Conservation (phyloP, 2,329 filamentous ascomycete species). For the Cercospora nicotianae region DNA sequence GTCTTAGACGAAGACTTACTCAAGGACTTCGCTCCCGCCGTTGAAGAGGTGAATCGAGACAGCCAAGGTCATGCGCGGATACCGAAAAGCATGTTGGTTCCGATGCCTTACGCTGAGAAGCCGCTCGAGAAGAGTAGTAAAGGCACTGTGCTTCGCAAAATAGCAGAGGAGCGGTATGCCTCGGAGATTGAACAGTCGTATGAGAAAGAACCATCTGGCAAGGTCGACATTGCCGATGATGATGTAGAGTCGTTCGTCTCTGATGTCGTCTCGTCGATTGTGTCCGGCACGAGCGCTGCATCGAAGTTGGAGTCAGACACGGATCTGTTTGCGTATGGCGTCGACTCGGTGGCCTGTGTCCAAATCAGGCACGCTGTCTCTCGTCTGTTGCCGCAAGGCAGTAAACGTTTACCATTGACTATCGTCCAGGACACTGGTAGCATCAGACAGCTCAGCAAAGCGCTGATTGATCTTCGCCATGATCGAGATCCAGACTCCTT, state of each 20-base stretch:
- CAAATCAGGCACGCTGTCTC: constrained; percentile 49
- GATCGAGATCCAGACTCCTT: constrained; percentile 34
- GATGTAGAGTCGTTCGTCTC: constrained; percentile 39
- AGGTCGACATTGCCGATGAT: constrained; percentile 35
- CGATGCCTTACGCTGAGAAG: constrained; percentile 42
- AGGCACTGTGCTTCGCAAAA: constrained; percentile 57
- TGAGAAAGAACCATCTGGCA: constrained; percentile 25
- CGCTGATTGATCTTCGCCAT: constrained; percentile 43
- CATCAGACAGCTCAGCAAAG: constrained; percentile 45
- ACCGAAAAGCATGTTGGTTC: constrained; percentile 52
- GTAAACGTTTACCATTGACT: constrained; percentile 54
- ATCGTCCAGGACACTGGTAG: constrained; percentile 62
- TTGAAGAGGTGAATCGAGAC: constrained; percentile 52
- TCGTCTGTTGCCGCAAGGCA: constrained; percentile 39
- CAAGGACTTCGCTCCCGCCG: constrained; percentile 43
- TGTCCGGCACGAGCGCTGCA: constrained; percentile 1
- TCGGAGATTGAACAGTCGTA: constrained; percentile 53
- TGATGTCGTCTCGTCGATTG: constrained; percentile 31
- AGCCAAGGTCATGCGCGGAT: constrained; percentile 56
- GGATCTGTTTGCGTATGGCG: constrained; percentile 59
- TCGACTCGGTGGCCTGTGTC: constrained; percentile 61
- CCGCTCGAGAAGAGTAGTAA: constrained; percentile 62
- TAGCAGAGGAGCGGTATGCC: constrained; percentile 53
- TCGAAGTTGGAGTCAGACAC: constrained; percentile 26
- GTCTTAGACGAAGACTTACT: constrained; percentile 44